phyloP scores from a whole-genome alignment of 805 yeast species.

The Metschnikowia drakensbergensis region DNA sequence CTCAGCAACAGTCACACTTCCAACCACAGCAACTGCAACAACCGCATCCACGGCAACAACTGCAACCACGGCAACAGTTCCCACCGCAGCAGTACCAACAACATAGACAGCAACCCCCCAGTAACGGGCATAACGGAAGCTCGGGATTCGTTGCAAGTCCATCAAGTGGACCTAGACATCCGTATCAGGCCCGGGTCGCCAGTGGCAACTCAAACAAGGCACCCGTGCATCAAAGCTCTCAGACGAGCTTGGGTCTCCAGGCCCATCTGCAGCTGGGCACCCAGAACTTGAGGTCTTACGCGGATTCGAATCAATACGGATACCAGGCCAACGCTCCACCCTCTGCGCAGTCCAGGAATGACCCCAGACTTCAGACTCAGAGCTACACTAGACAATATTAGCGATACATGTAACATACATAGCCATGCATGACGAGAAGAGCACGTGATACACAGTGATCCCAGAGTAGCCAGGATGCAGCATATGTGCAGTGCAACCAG shows the following conservation, averaged over 20 bases:
- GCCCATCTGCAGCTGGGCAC: constrained; percentile 3
- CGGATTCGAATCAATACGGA: constrained; percentile 1
- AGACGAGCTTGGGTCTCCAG: constrained; percentile 6
- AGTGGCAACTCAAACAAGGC: constrained; percentile 11
- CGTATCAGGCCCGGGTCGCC: constrained; percentile 7
- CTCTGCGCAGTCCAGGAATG: neutral
- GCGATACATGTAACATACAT: neutral
- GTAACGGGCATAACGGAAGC: neutral
- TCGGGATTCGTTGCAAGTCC: constrained; percentile 1
- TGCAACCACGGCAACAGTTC: constrained; percentile 1
- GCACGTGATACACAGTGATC: neutral
- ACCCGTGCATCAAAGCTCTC: constrained; percentile 8
- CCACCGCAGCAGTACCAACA: constrained; percentile 10
- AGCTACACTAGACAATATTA: constrained; percentile 7
- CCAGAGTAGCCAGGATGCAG: neutral
- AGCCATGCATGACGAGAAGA: too few relatives aligned
- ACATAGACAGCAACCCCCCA: neutral
- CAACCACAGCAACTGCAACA: neutral
- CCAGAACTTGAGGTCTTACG: constrained; percentile 3
- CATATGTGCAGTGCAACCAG: neutral
- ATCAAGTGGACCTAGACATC: neutral
- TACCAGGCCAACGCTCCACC: constrained; percentile 2
- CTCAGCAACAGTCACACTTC: neutral
- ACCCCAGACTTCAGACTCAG: neutral
- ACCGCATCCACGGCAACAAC: constrained; percentile 7